phyloP scores from a whole-genome alignment of 2,329 filamentous ascomycete species.

The Fusarium torulosum region DNA sequence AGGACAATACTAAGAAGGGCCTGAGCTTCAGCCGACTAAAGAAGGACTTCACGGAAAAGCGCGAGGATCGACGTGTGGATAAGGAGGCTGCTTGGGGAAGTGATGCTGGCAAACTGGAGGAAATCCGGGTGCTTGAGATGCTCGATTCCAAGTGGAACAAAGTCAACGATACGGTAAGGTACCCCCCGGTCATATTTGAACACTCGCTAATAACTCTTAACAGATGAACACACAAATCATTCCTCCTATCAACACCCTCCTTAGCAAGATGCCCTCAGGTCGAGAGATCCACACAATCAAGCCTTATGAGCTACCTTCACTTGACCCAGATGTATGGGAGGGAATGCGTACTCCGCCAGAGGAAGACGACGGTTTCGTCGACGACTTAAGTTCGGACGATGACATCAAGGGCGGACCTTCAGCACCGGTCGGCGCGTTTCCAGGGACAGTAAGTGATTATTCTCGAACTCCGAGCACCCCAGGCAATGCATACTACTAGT shows the following conservation, averaged over 20 bases:
- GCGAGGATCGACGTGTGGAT: conserved; percentile 83
- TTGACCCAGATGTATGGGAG: conserved; percentile 75
- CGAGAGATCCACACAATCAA: conserved; percentile 84
- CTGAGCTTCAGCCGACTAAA: conserved; percentile 73
- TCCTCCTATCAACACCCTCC: conserved; percentile 76
- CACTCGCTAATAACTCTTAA: conserved; percentile 15
- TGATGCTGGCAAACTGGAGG: conserved; percentile 87
- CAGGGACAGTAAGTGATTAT: conserved; percentile 60
- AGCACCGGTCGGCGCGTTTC: conserved; percentile 63
- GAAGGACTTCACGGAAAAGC: conserved; percentile 80
- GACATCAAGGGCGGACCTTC: conserved; percentile 50
- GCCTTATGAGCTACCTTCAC: conserved; percentile 72
- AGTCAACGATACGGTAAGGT: conserved; percentile 87
- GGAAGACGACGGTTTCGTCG: conserved; percentile 51
- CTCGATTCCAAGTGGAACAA: conserved; percentile 90
- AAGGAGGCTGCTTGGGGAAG: conserved; percentile 80
- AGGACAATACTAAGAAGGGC: conserved; percentile 64
- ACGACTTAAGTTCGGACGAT: conserved; percentile 56
- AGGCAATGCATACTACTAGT: conserved; percentile 56
- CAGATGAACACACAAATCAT: conserved; percentile 85
- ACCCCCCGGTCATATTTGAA: accelerated
- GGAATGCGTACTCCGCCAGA: conserved; percentile 63
- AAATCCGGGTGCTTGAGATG: conserved; percentile 87
- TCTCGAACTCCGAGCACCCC: conserved; percentile 46
- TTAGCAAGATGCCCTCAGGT: conserved; percentile 86